Conservation (phyloP, 2,329 filamentous ascomycete genomes). For the Coleophoma eucalyptorum region DNA sequence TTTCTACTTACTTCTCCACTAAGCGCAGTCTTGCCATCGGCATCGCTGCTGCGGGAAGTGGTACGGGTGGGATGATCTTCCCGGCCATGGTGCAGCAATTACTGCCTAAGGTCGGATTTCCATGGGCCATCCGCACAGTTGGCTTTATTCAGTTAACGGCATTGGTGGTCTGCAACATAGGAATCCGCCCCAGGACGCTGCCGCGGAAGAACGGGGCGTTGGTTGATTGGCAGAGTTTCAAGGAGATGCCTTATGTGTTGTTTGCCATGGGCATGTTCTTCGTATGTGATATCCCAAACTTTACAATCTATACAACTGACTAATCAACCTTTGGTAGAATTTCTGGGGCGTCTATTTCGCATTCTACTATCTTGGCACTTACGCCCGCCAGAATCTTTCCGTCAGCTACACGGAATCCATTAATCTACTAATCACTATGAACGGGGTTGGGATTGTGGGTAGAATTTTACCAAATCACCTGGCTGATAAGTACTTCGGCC, state of each 20-base stretch:
- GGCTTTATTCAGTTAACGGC: conserved; percentile 39
- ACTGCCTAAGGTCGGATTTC: conserved; percentile 37
- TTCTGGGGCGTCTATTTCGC: conserved; percentile 43
- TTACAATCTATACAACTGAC: too few species aligned
- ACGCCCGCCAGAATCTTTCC: conserved; percentile 30
- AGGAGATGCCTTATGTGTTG: conserved; percentile 38
- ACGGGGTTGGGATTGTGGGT: conserved; percentile 45
- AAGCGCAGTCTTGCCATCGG: conserved; percentile 33
- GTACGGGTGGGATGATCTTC: conserved; percentile 39
- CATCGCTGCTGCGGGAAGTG: conserved; percentile 31
- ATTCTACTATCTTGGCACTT: conserved; percentile 32
- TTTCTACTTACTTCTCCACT: conserved; percentile 37
- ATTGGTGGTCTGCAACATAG: conserved; percentile 29
- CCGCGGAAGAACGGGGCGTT: conserved; percentile 36
- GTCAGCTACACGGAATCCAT: conserved; percentile 39
- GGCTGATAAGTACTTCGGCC: conserved; percentile 45
- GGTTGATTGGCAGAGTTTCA: conserved; percentile 40
- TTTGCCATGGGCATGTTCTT: conserved; percentile 39
- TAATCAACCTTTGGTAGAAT: background rate
- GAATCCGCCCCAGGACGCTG: conserved; percentile 36
- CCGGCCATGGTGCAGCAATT: conserved; percentile 38
- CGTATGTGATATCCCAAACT: conserved; percentile 4
- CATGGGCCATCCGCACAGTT: conserved; percentile 41
- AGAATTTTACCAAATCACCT: conserved; percentile 42
- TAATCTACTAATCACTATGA: conserved; percentile 48